Percentiles rank a stretch among this genome's conserved stretches.
Conservation (phyloP, 2,329 filamentous ascomycete genomes). For the Fusarium hostae region DNA sequence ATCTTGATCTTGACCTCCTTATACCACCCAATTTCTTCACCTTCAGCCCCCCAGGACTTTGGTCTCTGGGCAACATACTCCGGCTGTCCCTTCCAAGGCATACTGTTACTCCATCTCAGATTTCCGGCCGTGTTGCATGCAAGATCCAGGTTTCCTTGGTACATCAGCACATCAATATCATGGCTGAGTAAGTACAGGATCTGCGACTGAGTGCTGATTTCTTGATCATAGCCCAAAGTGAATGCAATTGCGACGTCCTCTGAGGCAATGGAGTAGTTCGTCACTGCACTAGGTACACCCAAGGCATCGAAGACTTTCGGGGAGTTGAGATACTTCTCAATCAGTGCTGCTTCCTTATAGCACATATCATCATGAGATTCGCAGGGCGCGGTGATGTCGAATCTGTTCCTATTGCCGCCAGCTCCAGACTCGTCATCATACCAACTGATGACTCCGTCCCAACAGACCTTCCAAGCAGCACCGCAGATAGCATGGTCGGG, state of each 20-base stretch:
- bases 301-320: constrained; percentile 7
- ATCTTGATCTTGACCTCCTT: constrained; percentile 28
- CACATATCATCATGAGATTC: constrained; percentile 7
- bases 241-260: constrained; percentile 1
- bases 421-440: constrained; percentile 6
- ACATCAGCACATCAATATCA: constrained; percentile 25
- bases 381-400: constrained; percentile 14
- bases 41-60: constrained; percentile 10
- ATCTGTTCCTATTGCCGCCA: constrained; percentile 5
- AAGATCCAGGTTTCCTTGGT: constrained; percentile 37
- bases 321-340: constrained; percentile 11
- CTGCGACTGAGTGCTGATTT: constrained; percentile 21
- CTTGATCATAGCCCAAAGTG: background rate
- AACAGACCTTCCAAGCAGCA: constrained; percentile 28
- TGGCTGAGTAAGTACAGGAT: constrained; percentile 15
- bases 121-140: constrained; percentile 39
- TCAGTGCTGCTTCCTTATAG: constrained; percentile 7
- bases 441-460: constrained; percentile 6
- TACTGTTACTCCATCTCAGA: constrained; percentile 25
- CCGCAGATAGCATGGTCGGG: constrained; percentile 31
- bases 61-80: constrained; percentile 30
- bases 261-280: constrained; percentile 12
- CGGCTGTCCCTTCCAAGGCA: constrained; percentile 33
- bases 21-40: constrained; percentile 20
- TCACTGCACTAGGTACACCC: background rate